These are phyloP conservation scores for Scleromitrula shiraiana DNA, from an alignment of 2,329 filamentous ascomycete species.

Conservation along the genomic window DNA sequence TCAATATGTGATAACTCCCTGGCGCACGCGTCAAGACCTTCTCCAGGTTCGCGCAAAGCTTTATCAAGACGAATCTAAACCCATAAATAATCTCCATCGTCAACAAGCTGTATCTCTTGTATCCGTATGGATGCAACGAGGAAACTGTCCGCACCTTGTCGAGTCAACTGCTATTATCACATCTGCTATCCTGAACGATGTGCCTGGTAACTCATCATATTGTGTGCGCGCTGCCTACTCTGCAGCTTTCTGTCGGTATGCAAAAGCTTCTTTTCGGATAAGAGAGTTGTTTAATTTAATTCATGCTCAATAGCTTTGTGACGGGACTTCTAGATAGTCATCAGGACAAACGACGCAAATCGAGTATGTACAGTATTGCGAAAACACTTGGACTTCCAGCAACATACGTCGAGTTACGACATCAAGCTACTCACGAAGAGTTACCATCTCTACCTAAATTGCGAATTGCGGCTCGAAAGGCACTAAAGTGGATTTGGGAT, in stretches of 20 bases:
- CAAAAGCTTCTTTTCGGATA: conserved; percentile 15
- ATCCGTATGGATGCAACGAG: conserved; percentile 63
- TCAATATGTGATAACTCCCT: conserved; percentile 66
- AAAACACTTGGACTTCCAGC: conserved; percentile 61
- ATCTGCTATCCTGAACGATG: conserved; percentile 60
- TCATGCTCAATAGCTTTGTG: conserved; percentile 52
- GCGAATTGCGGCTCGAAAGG: conserved; percentile 59
- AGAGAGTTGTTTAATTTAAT: neutral
- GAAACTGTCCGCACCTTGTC: conserved; percentile 68
- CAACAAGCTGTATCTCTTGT: conserved; percentile 48
- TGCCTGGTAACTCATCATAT: conserved; percentile 35
- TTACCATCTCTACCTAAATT: conserved; percentile 69
- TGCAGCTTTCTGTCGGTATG: conserved; percentile 65
- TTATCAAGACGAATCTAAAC: conserved; percentile 37
- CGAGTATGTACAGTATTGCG: conserved; percentile 66
- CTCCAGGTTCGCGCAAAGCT: conserved; percentile 57
- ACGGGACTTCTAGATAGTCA: conserved; percentile 72
- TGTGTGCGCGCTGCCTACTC: conserved; percentile 63
- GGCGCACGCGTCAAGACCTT: conserved; percentile 59
- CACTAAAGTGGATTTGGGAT: conserved; percentile 78
- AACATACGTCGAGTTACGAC: conserved; percentile 80
- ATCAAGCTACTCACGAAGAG: conserved; percentile 86
- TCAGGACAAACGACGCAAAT: conserved; percentile 57
- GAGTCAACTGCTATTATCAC: conserved; percentile 70
- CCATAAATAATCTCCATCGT: conserved; percentile 49